A percentile compares a stretch with the other conserved stretches of the same genome.
Evolutionary conservation across 2,329 filamentous ascomycete genomes (phyloP).

Genomic region (Aspergillus pseudoglaucus): DNA sequence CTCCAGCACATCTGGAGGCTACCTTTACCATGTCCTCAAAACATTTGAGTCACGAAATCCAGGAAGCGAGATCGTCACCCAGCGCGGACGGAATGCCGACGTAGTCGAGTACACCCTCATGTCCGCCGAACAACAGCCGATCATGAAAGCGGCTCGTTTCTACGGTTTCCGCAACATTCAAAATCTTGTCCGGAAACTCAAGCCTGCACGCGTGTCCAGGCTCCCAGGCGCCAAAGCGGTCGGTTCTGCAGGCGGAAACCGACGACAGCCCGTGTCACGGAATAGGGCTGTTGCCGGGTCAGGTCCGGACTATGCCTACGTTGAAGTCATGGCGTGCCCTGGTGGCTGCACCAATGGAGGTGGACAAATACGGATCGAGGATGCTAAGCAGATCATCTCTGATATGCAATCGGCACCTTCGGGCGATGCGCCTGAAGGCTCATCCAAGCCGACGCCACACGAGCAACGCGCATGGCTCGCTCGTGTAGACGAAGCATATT

Average conservation of each 20-base stretch:
- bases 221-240: slow-evolving; percentile 66
- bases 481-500: slow-evolving; percentile 83
- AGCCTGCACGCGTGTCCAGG: slow-evolving; percentile 69
- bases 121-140: slow-evolving; percentile 47
- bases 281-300: slow-evolving; percentile 23
- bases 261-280: slow-evolving; percentile 26
- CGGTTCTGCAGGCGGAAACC: slow-evolving; percentile 18
- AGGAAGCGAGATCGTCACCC: slow-evolving; percentile 63
- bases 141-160: slow-evolving; percentile 80
- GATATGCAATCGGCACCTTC: slow-evolving; percentile 11
- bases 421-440: slow-evolving; percentile 15
- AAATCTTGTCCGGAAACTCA: slow-evolving; percentile 87
- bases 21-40: slow-evolving; percentile 76
- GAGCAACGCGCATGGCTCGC: slow-evolving; percentile 83
- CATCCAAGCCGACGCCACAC: slow-evolving; percentile 59
- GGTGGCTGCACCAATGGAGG: slow-evolving; percentile 98
- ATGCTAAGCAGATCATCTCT: slow-evolving; percentile 45
- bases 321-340: slow-evolving; percentile 98
- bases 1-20: slow-evolving; percentile 80
- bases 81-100: slow-evolving; percentile 79
- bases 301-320: slow-evolving; percentile 70
- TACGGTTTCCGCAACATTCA: slow-evolving; percentile 99
- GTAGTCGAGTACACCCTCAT: slow-evolving; percentile 77
- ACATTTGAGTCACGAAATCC: slow-evolving; percentile 65
- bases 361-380: slow-evolving; percentile 86